Percentiles rank a stretch among this genome's conserved stretches.
phyloP scores from a whole-genome alignment of 768 basidiomycete genomes.

The Phaeolepiota aurea region DNA sequence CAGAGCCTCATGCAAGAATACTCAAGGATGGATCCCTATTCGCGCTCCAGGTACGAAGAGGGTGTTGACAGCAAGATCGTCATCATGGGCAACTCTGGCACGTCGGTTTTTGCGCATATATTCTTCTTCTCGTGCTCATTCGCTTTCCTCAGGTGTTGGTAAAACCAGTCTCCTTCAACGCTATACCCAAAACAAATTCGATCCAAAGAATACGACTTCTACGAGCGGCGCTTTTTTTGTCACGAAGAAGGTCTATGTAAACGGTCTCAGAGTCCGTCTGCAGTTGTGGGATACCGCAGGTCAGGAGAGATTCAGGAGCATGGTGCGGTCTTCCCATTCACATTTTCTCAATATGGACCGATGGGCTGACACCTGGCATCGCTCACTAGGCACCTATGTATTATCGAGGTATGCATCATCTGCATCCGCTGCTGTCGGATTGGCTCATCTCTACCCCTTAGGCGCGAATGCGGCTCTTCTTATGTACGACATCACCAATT shows the following conservation, averaged over 20 bases:
- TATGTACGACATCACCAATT: conserved; percentile 92
- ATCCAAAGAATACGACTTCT: conserved; percentile 80
- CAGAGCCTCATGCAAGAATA: conserved; percentile 21
- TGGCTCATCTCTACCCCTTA: conserved; percentile 12
- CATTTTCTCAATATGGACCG: conserved; percentile 7
- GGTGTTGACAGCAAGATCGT: conserved; percentile 94
- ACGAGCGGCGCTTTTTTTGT: conserved; percentile 93
- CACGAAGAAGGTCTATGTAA: conserved; percentile 83
- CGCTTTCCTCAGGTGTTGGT: conserved; percentile 57
- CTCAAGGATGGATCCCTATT: conserved; percentile 56
- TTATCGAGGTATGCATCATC: conserved; percentile 53
- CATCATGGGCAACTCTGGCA: conserved; percentile 77
- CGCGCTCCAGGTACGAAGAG: conserved; percentile 64
- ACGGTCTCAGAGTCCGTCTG: conserved; percentile 78
- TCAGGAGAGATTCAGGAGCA: conserved; percentile 87
- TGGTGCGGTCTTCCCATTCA: conserved; percentile 43
- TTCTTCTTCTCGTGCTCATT: conserved; percentile 3
- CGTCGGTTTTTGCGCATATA: conserved; percentile 8
- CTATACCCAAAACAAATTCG: conserved; percentile 87
- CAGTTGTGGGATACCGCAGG: conserved; percentile 94
- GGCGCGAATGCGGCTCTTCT: conserved; percentile 92
- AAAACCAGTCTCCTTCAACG: conserved; percentile 88
- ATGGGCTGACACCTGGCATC: conserved; percentile 11
- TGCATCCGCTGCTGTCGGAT: conserved; percentile 5
- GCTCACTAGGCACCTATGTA: conserved; percentile 81